These are phyloP conservation scores for Cenchrus americanus DNA, from an alignment of 176 grass and related monocot species.

Conservation along the genomic window DNA sequence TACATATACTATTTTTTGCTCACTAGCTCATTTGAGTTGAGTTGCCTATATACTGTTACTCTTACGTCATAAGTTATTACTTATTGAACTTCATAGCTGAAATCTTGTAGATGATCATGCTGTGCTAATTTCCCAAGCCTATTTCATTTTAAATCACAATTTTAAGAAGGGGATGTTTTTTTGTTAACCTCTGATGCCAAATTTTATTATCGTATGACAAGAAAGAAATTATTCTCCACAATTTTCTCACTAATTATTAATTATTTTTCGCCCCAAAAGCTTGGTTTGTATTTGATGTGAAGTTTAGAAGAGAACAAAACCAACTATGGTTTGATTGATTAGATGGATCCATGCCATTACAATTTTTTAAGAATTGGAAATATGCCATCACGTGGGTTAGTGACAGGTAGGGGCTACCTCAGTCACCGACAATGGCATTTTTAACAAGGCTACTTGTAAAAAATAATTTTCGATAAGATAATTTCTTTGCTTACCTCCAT, in stretches of 20 bases:
- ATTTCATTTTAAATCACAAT: conserved; percentile 27
- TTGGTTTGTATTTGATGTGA: neutral
- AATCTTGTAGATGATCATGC: conserved; percentile 18
- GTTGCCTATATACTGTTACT: conserved; percentile 14
- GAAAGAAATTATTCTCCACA: neutral
- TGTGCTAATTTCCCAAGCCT: conserved; percentile 18
- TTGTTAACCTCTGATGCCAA: conserved; percentile 14
- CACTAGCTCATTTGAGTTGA: neutral
- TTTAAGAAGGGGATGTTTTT: neutral
- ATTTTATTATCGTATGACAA: conserved; percentile 14
- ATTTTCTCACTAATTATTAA: neutral
- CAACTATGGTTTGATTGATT: neutral
- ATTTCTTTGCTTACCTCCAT: conserved; percentile 15
- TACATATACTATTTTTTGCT: conserved; percentile 4
- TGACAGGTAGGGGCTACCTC: no score
- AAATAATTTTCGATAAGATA: neutral
- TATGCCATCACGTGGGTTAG: no score
- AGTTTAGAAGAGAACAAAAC: conserved; percentile 31
- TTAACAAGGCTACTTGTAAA: neutral
- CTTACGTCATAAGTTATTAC: neutral
- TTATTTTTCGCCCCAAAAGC: neutral
- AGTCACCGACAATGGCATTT: neutral
- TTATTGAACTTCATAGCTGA: neutral
- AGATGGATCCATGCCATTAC: no score
- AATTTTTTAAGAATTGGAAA: no score